Evolutionary conservation across 108 stramenopile species (phyloP).

Genomic region (Seminavis robusta): DNA sequence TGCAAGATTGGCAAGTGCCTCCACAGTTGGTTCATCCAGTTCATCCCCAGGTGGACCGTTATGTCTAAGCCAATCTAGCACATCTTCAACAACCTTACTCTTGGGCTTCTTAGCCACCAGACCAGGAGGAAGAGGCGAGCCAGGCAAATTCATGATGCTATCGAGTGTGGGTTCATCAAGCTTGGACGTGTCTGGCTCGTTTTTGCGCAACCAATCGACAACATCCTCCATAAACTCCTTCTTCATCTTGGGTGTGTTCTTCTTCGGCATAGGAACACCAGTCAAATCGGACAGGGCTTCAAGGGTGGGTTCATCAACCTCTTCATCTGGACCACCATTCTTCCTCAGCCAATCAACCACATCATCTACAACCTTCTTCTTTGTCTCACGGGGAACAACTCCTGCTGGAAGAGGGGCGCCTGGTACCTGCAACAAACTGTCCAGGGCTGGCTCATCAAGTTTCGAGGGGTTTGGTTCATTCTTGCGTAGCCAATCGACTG

Average conservation of each 20-base stretch:
- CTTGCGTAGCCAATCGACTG: constrained; percentile 7
- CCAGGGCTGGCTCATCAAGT: neutral
- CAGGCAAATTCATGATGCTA: constrained; percentile 3
- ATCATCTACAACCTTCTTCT: constrained; percentile 2
- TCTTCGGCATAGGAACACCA: neutral
- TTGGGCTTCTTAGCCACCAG: neutral
- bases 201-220: constrained; percentile 1
- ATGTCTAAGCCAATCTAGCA: constrained; percentile 17
- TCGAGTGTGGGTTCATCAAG: constrained; percentile 8
- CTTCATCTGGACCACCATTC: constrained; percentile 3
- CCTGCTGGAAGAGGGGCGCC: neutral
- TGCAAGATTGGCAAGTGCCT: constrained; percentile 1
- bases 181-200: neutral
- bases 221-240: neutral
- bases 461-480: constrained; percentile 3
- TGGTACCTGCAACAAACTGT: neutral
- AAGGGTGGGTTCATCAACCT: neutral
- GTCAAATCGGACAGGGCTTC: neutral
- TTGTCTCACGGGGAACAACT: neutral
- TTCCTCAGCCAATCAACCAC: constrained; percentile 27
- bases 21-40: constrained; percentile 6
- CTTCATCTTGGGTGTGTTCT: neutral
- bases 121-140: neutral
- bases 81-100: constrained; percentile 4
- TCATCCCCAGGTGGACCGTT: constrained; percentile 2